Base-by-base conservation (phyloP, 108 stramenopile genomes). In the Cyclostephanos invisitatus region DNA sequence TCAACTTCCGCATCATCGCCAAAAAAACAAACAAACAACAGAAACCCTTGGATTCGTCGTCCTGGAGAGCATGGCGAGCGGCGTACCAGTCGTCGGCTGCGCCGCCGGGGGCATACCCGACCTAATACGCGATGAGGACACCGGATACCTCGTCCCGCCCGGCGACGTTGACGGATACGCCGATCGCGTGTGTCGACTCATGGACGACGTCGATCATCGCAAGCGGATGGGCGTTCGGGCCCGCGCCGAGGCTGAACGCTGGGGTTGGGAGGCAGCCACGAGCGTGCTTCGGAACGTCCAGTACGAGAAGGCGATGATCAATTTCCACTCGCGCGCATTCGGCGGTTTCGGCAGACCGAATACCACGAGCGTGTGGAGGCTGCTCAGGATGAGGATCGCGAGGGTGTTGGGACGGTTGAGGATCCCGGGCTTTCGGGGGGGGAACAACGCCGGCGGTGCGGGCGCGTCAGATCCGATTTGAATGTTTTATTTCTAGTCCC, bases 221-320 rank as follows among this genome's bases (percentile, higher is more conserved):
- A 66, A 63, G 3, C 57, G 65, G 54, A 90, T 94, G 88, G 93
- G 89, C 10, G 83, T 76, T n/a, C 50, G 64, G 10, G 93, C 93
- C 12, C 83, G 93, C 22, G 69, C 82, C 12, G 93, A 94, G 70
- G 91, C 93, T 7, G 93, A 94, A 54, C 61, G 66, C 49, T 94
- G 93, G 93, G 86, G 93, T 32, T 95, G 94, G 94, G 94, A 95
- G 82, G 90, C 94, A 10, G 94, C 94, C 4, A 95, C 94, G 2
- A 85, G 85, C 12, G 84, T 92, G 7, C 73, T 95, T 59, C 68
- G 94, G 53, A 95, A 95, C 79, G 80, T 91, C 25, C 91, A 92
- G 59, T 95, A 95, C 67, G 90, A 91, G 73, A 90, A 87, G 83
- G 90, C 90, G 0, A 61, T 95, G 73, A 80, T 88, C 56, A 95